Base-by-base conservation (phyloP, 768 basidiomycete genomes). In the Favolaschia claudopus region DNA sequence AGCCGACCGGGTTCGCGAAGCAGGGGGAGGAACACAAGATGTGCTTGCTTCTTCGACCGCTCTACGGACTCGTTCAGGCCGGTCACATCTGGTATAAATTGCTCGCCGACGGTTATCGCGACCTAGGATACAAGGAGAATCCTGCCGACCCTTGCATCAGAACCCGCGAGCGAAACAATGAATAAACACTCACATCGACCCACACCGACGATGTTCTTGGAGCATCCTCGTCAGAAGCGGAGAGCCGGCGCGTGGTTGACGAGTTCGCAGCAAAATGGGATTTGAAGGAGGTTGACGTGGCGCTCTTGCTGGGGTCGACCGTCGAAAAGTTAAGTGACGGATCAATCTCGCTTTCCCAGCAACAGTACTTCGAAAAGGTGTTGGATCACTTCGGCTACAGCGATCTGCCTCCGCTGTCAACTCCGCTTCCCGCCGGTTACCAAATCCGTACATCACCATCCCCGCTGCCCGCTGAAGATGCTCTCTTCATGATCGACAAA, bases 401-500 rank as follows among this genome's bases (percentile, higher is more conserved):
- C 2, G n/a, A 58, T 44, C 39, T 58, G 1, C 25, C 56, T 12
- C 48, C 48, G 17, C 39, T 58, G 31, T 58, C 56, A 25, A 58
- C 56, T 3, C 56, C 48, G 25, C 32, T 51, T 31, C 49, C 49
- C 7, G 19, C 49, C 32, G n/a, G n/a, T n/a, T n/a, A n/a, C n/a
- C n/a, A n/a, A n/a, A n/a, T n/a, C n/a, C n/a, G n/a, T n/a, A n/a
- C n/a, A n/a, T n/a, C n/a, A n/a, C n/a, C n/a, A n/a, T n/a, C n/a
- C n/a, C n/a, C n/a, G n/a, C n/a, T n/a, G n/a, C n/a, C n/a, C n/a
- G n/a, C 15, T 15, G 38, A 45, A 7, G 58, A 66, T 5, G 17
- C 22, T 6, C 24, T 19, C 4, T 55, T 50, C 22, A 68, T 68
- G 67, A 3, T n/a, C 0, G 58, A 59, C 34, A 68, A 66, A 31